Base-by-base conservation (phyloP, 176 grass and related monocot species). In the Oropetium thomaeum region DNA sequence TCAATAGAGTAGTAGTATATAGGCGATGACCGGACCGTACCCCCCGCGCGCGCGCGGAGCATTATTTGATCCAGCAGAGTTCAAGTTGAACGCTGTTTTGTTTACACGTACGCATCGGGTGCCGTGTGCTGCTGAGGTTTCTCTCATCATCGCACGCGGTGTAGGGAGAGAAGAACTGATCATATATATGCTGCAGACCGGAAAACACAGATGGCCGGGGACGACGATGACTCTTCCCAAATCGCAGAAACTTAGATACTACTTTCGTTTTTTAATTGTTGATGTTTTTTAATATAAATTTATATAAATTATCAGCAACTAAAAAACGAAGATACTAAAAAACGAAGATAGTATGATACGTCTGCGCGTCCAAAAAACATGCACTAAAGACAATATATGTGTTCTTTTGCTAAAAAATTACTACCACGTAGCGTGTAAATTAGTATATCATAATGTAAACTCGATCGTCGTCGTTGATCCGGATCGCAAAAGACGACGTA, bases 81-180 rank as follows among this genome's bases (percentile, higher is more conserved):
- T 69, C 69, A 61, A 76, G 79, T 90, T 87, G 83, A 90, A 79
- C 54, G 57, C 69, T 83, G 88, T 86, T 86, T 85, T 78, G 64
- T 82, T 90, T 64, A 71, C 83, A 45, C 32, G 59, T 79, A 45
- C 32, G 59, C 79, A 58, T 83, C 42, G 68, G 66, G 52, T 60
- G 33, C 26, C n/a, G 74, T 65, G 78, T 28, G 69, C 16, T 27
- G 4, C 30, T 15, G 38, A 44, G 65, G 28, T 33, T 34, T 19
- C 30, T 34, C 7, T n/a, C n/a, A n/a, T n/a, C 7, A 32, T 34
- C 29, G 20, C n/a, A 34, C 30, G 15, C 55, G 15, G 25, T 15
- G 12, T n/a, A n/a, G n/a, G 2, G 23, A 23, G 20, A 22, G 53
- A 26, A 27, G 23, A 27, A 27, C n/a, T n/a, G 49, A 54, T 8